phyloP scores from a whole-genome alignment of 768 basidiomycete genomes.

The Peribolospora baueri region DNA sequence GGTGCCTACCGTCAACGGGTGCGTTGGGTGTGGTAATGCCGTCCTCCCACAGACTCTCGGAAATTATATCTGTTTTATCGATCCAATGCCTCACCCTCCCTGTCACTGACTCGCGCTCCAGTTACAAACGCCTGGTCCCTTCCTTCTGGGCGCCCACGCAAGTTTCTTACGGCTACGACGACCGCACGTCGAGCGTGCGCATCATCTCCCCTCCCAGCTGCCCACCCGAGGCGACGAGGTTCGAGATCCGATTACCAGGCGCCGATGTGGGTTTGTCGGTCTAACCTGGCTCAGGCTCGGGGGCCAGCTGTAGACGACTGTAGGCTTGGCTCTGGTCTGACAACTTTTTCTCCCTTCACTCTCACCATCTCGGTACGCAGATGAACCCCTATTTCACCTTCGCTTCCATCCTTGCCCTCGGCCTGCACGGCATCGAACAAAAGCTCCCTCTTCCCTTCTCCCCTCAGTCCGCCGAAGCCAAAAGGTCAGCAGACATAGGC shows the following conservation, averaged over 20 bases:
- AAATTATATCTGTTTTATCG: background rate
- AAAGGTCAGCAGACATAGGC: slow-evolving; percentile 22
- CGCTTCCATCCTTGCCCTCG: slow-evolving; percentile 64
- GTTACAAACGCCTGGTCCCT: slow-evolving; percentile 81
- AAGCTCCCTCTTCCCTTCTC: slow-evolving; percentile 44
- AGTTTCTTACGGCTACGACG: slow-evolving; percentile 70
- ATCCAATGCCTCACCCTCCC: background rate
- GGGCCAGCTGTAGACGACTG: too few species aligned
- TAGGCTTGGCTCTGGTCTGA: background rate
- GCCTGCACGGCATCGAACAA: slow-evolving; percentile 65
- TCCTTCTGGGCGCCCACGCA: slow-evolving; percentile 14
- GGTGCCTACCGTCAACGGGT: slow-evolving; percentile 15
- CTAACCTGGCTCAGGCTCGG: too few species aligned
- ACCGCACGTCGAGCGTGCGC: slow-evolving; percentile 69
- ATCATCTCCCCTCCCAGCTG: slow-evolving; percentile 78
- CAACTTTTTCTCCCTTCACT: background rate
- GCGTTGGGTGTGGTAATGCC: background rate
- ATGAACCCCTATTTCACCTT: slow-evolving; percentile 69
- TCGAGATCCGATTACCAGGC: slow-evolving; percentile 85
- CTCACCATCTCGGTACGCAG: slow-evolving; percentile 8
- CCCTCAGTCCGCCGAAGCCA: slow-evolving; percentile 31
- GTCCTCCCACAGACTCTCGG: background rate
- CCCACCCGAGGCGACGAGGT: slow-evolving; percentile 53
- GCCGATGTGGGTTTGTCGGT: slow-evolving; percentile 44
- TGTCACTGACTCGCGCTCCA: slow-evolving; percentile 48